phyloP scores from a whole-genome alignment of 2,329 filamentous ascomycete species.

The Colletotrichum chlorophyti region DNA sequence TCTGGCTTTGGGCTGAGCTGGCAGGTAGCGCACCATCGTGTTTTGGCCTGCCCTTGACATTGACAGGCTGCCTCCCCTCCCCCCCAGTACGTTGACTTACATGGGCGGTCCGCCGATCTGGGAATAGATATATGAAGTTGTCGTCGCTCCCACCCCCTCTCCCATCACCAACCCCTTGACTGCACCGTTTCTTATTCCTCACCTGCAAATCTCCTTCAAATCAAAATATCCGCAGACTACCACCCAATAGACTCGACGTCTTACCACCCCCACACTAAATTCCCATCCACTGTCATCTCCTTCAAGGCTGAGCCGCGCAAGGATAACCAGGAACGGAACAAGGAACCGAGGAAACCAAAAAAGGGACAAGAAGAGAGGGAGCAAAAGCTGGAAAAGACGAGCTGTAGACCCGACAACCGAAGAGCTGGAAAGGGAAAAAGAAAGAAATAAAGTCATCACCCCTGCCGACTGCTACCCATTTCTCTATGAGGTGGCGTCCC shows the following conservation, averaged over 20 bases:
- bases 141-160: constrained; percentile 4
- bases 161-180: no score
- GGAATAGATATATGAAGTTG: constrained; percentile 24
- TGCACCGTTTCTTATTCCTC: constrained; percentile 8
- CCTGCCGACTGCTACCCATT: no score
- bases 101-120: constrained; percentile 7
- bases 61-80: background rate
- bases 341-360: background rate
- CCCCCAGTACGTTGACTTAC: background rate
- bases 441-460: no score
- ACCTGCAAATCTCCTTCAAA: background rate
- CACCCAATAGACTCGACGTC: no score
- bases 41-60: no score
- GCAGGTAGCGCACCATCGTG: no score
- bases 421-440: constrained; percentile 19
- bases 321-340: background rate
- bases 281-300: background rate
- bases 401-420: constrained; percentile 10
- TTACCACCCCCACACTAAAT: background rate
- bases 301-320: background rate
- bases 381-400: no score
- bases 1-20: no score
- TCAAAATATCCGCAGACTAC: constrained; percentile 1
- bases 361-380: background rate
- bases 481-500: background rate